Percentiles rank a stretch among this genome's conserved stretches.
Evolutionary conservation across 768 basidiomycete species (phyloP).

Genomic region (Termitomyces sp.): DNA sequence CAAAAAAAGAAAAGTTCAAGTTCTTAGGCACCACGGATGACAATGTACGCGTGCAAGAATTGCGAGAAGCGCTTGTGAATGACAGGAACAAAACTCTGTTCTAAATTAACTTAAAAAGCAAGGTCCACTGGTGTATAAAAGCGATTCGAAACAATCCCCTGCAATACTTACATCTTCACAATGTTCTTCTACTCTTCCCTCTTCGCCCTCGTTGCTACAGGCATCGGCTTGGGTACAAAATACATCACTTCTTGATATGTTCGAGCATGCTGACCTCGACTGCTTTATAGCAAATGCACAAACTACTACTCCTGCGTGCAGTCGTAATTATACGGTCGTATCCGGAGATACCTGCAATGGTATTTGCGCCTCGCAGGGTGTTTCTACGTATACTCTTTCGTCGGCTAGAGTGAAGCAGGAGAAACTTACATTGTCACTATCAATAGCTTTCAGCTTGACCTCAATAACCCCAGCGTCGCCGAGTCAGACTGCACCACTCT

Average conservation of each 20-base stretch:
- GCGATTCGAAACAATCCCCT: neutral
- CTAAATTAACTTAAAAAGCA: too few relatives aligned
- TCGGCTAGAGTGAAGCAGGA: neutral
- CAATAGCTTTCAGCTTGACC: slow-evolving; percentile 52
- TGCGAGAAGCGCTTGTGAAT: neutral
- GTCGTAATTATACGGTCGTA: slow-evolving; percentile 43
- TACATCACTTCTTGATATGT: too few relatives aligned
- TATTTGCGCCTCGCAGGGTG: slow-evolving; percentile 41
- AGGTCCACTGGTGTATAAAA: neutral
- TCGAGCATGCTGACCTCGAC: too few relatives aligned
- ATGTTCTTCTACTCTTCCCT: slow-evolving; percentile 13
- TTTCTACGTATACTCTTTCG: slow-evolving; percentile 32
- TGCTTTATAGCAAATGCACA: slow-evolving; percentile 1
- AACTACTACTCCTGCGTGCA: slow-evolving; percentile 24
- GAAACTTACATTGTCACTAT: neutral
- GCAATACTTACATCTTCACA: neutral
- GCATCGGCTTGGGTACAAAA: too few relatives aligned
- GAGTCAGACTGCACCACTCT: slow-evolving; percentile 48
- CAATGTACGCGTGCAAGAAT: neutral
- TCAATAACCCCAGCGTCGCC: slow-evolving; percentile 44
- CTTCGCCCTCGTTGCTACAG: slow-evolving; percentile 4
- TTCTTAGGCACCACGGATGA: too few relatives aligned
- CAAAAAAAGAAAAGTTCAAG: too few relatives aligned
- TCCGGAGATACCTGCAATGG: slow-evolving; percentile 50
- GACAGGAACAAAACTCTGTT: neutral